Evolutionary conservation across 73 alveolate genomes (phyloP).

Genomic region (Paramecium caudatum): DNA sequence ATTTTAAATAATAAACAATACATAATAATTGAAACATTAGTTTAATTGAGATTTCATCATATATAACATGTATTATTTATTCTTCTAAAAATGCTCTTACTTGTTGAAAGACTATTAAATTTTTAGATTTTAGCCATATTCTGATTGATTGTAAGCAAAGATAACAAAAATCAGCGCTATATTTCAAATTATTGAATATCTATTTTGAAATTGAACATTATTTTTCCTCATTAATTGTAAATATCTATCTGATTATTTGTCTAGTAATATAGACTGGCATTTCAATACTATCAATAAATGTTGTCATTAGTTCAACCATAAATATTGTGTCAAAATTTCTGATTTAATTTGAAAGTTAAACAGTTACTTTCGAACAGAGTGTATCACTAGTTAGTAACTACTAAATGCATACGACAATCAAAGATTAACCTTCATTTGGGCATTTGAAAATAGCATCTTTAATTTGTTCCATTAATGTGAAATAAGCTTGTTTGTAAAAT

Average conservation of each 20-base stretch:
- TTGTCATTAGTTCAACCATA: constrained; percentile 20
- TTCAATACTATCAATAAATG: background rate
- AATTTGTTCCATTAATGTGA: background rate
- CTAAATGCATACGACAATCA: background rate
- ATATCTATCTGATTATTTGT: background rate
- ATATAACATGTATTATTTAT: background rate
- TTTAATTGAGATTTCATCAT: background rate
- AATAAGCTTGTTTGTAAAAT: constrained; percentile 17
- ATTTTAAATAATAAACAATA: background rate
- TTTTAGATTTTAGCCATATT: background rate
- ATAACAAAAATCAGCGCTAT: background rate
- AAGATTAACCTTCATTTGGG: background rate
- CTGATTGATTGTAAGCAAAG: background rate
- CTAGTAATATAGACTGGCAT: background rate
- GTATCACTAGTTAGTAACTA: background rate
- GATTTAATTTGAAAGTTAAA: background rate
- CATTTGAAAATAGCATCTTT: background rate
- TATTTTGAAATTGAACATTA: background rate
- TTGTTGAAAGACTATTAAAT: constrained; percentile 16
- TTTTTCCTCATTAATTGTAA: constrained; percentile 3
- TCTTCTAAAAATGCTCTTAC: background rate
- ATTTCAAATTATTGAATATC: constrained; percentile 6
- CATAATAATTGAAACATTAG: background rate
- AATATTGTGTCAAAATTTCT: background rate
- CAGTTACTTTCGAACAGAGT: background rate